Evolutionary conservation across 176 grass and related monocot species (phyloP).

Genomic region (Paspalum vaginatum): DNA sequence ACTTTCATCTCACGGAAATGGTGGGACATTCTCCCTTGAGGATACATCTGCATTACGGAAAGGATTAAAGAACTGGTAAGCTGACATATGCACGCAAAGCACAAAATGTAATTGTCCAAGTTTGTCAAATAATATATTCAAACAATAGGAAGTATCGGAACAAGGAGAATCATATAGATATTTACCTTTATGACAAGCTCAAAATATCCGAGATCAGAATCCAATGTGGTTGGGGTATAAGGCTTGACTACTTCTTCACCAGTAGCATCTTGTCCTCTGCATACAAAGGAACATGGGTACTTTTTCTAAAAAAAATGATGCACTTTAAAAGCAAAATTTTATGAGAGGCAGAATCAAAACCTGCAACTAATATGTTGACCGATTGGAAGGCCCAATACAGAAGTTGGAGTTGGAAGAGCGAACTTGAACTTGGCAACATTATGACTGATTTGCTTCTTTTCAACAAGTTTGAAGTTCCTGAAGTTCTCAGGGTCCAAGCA

Average conservation of each 20-base stretch:
- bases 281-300: constrained; percentile 15
- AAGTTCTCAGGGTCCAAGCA: constrained; percentile 91
- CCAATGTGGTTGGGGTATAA: constrained; percentile 96
- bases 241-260: constrained; percentile 96
- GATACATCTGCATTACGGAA: constrained; percentile 73
- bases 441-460: constrained; percentile 86
- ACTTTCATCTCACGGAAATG: constrained; percentile 98
- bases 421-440: constrained; percentile 95
- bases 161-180: constrained; percentile 3
- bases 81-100: neutral
- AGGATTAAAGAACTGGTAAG: constrained; percentile 8
- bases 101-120: neutral
- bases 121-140: neutral
- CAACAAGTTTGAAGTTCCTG: constrained; percentile 84
- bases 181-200: constrained; percentile 93
- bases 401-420: constrained; percentile 72
- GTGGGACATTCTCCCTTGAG: constrained; percentile 99
- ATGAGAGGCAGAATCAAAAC: constrained; percentile 38
- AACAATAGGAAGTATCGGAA: neutral
- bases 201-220: constrained; percentile 92
- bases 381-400: constrained; percentile 80
- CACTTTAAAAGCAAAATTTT: neutral
- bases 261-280: constrained; percentile 81
- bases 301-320: neutral
- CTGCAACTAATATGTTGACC: constrained; percentile 99